A percentile compares a stretch with the other conserved stretches of the same genome.
These are phyloP conservation scores for Chlamydomonas sp. DNA, from an alignment of 139 green algal species.

Conservation along the genomic window DNA sequence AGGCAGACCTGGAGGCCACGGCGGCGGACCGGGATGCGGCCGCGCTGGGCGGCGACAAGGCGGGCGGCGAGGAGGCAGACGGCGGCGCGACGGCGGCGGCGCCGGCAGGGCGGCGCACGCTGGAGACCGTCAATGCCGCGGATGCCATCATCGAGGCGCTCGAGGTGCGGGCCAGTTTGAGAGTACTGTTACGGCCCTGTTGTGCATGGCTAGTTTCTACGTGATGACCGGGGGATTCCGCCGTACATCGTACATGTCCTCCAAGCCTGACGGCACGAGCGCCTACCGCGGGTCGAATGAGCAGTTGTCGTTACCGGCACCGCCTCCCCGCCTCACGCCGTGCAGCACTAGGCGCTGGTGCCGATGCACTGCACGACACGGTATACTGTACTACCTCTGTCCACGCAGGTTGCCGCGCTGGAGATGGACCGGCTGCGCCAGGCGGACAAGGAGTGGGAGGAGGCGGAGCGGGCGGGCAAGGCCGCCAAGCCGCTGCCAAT, in stretches of 20 bases:
- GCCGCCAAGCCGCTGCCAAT: slow-evolving; percentile 51
- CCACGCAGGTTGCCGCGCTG: slow-evolving; percentile 24
- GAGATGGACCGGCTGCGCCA: slow-evolving; percentile 58
- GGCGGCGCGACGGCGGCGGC: neutral
- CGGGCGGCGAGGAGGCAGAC: slow-evolving; percentile 22
- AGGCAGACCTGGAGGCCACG: slow-evolving; percentile 78
- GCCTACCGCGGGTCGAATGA: too few relatives aligned
- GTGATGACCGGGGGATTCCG: too few relatives aligned
- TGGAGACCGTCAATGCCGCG: slow-evolving; percentile 81
- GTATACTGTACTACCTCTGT: too few relatives aligned
- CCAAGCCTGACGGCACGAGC: too few relatives aligned
- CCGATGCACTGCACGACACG: too few relatives aligned
- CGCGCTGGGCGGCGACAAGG: neutral
- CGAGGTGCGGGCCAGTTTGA: slow-evolving; percentile 56
- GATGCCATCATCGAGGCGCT: slow-evolving; percentile 94
- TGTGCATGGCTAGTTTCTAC: neutral
- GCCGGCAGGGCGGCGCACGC: slow-evolving; percentile 57
- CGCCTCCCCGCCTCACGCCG: too few relatives aligned
- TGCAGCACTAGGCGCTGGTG: too few relatives aligned
- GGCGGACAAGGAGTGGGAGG: slow-evolving; percentile 45
- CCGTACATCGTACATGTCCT: neutral
- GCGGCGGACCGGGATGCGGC: slow-evolving; percentile 28
- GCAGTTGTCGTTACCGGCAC: too few relatives aligned
- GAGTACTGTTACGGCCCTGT: neutral
- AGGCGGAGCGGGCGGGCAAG: slow-evolving; percentile 12